Base-by-base conservation (phyloP, 148 eudicot genomes). In the Cornus kousa region DNA sequence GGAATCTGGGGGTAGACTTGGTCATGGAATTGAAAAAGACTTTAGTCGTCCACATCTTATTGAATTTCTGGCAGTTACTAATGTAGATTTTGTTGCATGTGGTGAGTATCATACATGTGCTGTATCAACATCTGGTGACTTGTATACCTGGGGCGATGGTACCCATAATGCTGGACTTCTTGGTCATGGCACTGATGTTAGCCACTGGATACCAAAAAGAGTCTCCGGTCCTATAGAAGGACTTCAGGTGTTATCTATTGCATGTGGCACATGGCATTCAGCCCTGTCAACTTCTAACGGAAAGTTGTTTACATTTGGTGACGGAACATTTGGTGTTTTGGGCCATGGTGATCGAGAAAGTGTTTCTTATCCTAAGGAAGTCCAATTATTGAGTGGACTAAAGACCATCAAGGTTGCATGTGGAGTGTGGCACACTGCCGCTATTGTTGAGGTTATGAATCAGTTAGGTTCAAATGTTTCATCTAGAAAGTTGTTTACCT, bases 341-440 rank as follows among this genome's bases (percentile, higher is more conserved):
- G 98, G 98, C 7, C 98, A 94, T 73, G 95, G 97, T 43, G 90
- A 91, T 72, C 88, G 91, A 60, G 87, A 86, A 67, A 87, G 87
- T 72, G 84, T 83, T 69, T 60, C 82, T 43, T 85, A 81, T 73
- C 98, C 98, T 17, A 90, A 72, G 73, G 97, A 91, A 83, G 98
- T 94, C 33, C 85, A 87, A 39, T 85, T 80, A 71, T 79, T 94
- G 73, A 85, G 66, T 20, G 93, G 91, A 17, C 71, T 89, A 76
- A 92, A 80, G 82, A 87, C 97, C 23, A 64, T 91, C 6, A 88
- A 89, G 75, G 95, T 92, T 59, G 91, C 97, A 2, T 92, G 97
- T 82, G 98, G 98, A 67, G 87, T 88, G 74, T 94, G 98, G 98
- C 98, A 94, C 77, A 92, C 98, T 71, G 95, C 95, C 43, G 97